These are phyloP conservation scores for Ambrosia trifida DNA, from an alignment of 129 eudicot genomes.

Conservation along the genomic window DNA sequence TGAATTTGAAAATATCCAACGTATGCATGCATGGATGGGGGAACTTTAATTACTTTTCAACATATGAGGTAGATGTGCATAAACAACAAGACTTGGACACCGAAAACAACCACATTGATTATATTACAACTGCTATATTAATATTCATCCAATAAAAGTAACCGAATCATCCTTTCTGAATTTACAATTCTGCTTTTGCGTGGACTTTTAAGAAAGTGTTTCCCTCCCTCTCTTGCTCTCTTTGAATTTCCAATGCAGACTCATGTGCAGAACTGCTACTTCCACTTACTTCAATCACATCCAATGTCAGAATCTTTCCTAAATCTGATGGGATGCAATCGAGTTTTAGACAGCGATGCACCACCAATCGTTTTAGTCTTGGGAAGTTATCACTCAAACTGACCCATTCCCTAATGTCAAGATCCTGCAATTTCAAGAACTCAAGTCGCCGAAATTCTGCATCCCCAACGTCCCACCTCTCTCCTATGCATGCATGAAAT, in stretches of 20 bases:
- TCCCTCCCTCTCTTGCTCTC: background rate
- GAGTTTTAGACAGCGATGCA: constrained; percentile 21
- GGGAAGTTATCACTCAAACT: constrained; percentile 22
- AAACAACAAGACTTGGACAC: no score
- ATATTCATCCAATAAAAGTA: no score
- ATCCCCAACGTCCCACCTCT: constrained; percentile 20
- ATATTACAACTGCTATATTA: no score
- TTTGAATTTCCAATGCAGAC: background rate
- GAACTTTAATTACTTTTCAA: no score
- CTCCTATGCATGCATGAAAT: constrained; percentile 11
- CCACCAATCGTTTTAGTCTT: constrained; percentile 16
- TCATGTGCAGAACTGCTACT: background rate
- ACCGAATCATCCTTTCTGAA: no score
- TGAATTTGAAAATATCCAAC: no score
- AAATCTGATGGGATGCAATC: constrained; percentile 16
- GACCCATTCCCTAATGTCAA: constrained; percentile 14
- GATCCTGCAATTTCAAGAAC: constrained; percentile 16
- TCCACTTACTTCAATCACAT: background rate
- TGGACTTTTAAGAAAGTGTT: background rate
- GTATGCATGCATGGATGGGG: no score
- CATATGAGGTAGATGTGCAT: no score
- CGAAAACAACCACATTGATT: no score
- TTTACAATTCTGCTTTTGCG: no score
- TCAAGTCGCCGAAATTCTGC: constrained; percentile 3
- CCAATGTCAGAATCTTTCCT: background rate